Evolutionary conservation across 140 eudicot genomes (phyloP).

Genomic region (Stevia rebaudiana): DNA sequence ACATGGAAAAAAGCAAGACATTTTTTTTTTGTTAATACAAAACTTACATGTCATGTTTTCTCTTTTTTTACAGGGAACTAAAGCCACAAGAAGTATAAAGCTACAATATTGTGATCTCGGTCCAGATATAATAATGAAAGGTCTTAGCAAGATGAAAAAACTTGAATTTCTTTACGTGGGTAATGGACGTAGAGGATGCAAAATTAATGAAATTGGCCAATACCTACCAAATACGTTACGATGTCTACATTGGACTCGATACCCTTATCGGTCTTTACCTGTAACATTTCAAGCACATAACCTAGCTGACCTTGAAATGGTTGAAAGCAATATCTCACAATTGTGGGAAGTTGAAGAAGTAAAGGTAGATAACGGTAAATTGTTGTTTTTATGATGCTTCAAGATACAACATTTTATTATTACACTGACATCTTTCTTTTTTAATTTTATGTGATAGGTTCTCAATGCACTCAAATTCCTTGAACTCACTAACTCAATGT

Average conservation of each 20-base stretch:
- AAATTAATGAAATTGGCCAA: background rate
- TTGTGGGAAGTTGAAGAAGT: no score
- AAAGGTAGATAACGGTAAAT: background rate
- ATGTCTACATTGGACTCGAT: no score
- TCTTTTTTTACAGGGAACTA: background rate
- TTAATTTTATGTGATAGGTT: background rate
- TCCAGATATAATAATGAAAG: background rate
- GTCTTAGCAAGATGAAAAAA: conserved; percentile 4
- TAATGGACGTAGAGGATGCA: background rate
- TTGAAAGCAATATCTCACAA: no score
- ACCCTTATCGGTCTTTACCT: no score
- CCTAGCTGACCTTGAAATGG: no score
- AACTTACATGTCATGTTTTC: background rate
- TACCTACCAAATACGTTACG: background rate
- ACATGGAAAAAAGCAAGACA: background rate
- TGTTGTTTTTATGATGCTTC: no score
- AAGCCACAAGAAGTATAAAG: background rate
- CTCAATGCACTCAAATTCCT: background rate
- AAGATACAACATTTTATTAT: no score
- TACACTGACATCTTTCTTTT: background rate
- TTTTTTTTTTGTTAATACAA: background rate
- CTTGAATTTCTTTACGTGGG: background rate
- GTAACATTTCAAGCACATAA: background rate
- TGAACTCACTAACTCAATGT: background rate
- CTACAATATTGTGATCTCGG: background rate